phyloP scores from a whole-genome alignment of 2,329 filamentous ascomycete species.

The Aspergillus unguis region DNA sequence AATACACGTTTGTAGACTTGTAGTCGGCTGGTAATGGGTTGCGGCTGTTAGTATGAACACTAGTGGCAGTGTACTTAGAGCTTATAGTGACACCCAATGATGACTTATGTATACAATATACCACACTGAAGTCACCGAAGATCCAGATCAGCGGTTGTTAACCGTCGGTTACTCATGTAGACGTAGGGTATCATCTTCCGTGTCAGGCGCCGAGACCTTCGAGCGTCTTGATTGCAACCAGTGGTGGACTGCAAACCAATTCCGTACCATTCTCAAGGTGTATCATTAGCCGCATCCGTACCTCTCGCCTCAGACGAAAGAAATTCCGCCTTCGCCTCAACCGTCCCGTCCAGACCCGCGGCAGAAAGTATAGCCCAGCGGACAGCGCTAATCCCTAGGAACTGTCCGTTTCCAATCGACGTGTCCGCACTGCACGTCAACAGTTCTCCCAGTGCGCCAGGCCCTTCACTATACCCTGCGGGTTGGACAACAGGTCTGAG shows the following conservation, averaged over 20 bases:
- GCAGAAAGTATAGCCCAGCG: constrained; percentile 64
- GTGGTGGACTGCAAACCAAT: neutral
- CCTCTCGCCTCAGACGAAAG: constrained; percentile 3
- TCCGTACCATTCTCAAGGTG: neutral
- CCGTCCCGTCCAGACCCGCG: constrained; percentile 52
- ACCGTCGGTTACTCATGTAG: too few relatives aligned
- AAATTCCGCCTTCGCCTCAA: constrained; percentile 22
- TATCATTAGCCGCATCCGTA: neutral
- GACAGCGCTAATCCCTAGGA: constrained; percentile 60
- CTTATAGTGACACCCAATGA: too few relatives aligned
- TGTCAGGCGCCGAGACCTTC: too few relatives aligned
- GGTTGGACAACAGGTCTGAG: constrained; percentile 45
- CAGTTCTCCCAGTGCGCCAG: constrained; percentile 55
- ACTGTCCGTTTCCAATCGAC: constrained; percentile 44
- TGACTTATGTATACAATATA: too few relatives aligned
- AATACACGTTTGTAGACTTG: too few relatives aligned
- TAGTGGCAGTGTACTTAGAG: too few relatives aligned
- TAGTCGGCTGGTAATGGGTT: neutral
- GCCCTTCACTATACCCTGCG: constrained; percentile 26
- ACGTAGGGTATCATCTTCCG: too few relatives aligned
- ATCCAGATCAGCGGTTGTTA: too few relatives aligned
- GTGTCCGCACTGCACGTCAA: constrained; percentile 57
- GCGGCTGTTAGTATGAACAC: too few relatives aligned
- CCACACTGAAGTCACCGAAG: too few relatives aligned
- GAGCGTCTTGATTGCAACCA: too few relatives aligned